A percentile compares a stretch with the other conserved stretches of the same genome.
These are phyloP conservation scores for Simmondsia chinensis DNA, from an alignment of 148 eudicot genomes.

Conservation along the genomic window DNA sequence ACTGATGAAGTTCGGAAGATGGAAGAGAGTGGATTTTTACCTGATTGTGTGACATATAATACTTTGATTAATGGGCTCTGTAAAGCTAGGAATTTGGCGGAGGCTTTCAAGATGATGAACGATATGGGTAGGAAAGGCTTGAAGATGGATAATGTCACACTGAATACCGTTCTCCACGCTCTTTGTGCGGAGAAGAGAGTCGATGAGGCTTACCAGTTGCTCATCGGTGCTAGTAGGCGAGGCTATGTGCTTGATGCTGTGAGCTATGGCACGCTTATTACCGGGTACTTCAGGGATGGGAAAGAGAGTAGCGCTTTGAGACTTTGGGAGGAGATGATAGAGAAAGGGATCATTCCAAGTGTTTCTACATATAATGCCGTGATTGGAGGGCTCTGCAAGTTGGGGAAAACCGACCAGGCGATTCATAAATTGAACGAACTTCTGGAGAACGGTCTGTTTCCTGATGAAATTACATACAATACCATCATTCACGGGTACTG, in stretches of 20 bases:
- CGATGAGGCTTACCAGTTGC: conserved; percentile 48
- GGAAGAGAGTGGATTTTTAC: conserved; percentile 50
- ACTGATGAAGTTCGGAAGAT: conserved; percentile 27
- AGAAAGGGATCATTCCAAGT: conserved; percentile 44
- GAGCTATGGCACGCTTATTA: conserved; percentile 70
- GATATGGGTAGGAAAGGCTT: conserved; percentile 50
- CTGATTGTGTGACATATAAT: conserved; percentile 59
- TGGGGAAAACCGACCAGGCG: conserved; percentile 55
- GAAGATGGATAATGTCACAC: conserved; percentile 58
- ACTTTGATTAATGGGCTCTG: conserved; percentile 67
- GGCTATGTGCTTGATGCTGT: conserved; percentile 75
- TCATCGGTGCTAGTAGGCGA: conserved; percentile 26
- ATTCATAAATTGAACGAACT: conserved; percentile 66
- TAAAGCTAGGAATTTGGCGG: conserved; percentile 47
- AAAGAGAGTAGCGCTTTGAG: conserved; percentile 45
- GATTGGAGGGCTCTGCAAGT: conserved; percentile 72
- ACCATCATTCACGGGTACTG: conserved; percentile 79
- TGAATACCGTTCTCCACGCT: conserved; percentile 56
- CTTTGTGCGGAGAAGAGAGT: conserved; percentile 55
- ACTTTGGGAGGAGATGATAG: conserved; percentile 84
- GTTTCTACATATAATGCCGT: conserved; percentile 62
- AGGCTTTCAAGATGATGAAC: conserved; percentile 56
- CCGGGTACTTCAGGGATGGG: conserved; percentile 47
- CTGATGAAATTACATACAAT: conserved; percentile 71
- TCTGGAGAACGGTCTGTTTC: conserved; percentile 57